Evolutionary conservation across 2,329 filamentous ascomycete species (phyloP).

Genomic region (Aspergillus alliaceus): DNA sequence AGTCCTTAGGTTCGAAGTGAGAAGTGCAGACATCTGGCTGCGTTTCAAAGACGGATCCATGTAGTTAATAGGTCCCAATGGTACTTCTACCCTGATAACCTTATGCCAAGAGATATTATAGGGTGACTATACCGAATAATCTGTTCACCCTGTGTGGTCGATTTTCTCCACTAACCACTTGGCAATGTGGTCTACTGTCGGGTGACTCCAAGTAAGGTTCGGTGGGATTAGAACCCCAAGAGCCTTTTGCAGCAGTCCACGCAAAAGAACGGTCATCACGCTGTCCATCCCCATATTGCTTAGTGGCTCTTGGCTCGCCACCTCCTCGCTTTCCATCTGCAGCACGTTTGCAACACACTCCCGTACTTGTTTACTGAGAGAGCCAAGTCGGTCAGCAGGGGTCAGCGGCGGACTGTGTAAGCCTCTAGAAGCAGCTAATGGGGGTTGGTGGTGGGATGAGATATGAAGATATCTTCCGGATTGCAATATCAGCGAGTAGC

Average conservation of each 20-base stretch:
- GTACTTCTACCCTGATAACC: background rate
- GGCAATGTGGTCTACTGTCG: slow-evolving; percentile 40
- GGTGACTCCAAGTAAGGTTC: slow-evolving; percentile 44
- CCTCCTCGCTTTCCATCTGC: slow-evolving; percentile 31
- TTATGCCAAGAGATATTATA: too few relatives aligned
- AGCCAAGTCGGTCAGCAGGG: slow-evolving; percentile 28
- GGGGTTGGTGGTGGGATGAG: slow-evolving; percentile 6
- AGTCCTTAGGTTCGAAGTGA: background rate
- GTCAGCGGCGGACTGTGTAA: slow-evolving; percentile 8
- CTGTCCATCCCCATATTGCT: slow-evolving; percentile 42
- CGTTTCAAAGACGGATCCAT: background rate
- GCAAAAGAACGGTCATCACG: slow-evolving; percentile 41
- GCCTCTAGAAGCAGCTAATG: background rate
- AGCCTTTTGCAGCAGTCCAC: slow-evolving; percentile 35
- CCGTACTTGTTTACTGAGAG: slow-evolving; percentile 32
- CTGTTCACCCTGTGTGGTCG: background rate
- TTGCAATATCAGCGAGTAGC: slow-evolving; percentile 13
- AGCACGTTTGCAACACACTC: slow-evolving; percentile 36
- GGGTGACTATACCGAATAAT: background rate
- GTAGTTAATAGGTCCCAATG: background rate
- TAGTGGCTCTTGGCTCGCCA: slow-evolving; percentile 36
- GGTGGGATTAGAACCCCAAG: slow-evolving; percentile 39
- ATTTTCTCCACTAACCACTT: slow-evolving; percentile 33
- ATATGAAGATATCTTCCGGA: background rate
- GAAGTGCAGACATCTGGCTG: background rate